Evolutionary conservation across 495 filamentous ascomycete genomes (phyloP).

Genomic region (Penicillium angulare): DNA sequence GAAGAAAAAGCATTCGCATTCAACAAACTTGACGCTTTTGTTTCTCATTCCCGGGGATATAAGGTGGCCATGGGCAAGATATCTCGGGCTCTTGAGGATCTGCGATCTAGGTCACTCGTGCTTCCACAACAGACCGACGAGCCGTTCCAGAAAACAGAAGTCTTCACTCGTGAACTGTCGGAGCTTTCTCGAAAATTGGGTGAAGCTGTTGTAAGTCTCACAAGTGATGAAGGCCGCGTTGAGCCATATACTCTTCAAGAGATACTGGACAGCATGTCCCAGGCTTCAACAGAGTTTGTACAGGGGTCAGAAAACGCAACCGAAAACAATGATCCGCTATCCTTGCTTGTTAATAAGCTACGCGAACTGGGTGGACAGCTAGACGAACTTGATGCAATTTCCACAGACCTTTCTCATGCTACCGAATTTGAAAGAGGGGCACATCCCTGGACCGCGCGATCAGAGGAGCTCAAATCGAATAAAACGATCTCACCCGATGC

Average conservation of each 20-base stretch:
- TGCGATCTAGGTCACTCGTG: constrained; percentile 73
- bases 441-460: constrained; percentile 80
- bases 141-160: constrained; percentile 61
- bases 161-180: constrained; percentile 63
- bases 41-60: constrained; percentile 72
- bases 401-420: constrained; percentile 73
- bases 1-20: constrained; percentile 65
- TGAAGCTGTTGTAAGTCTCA: constrained; percentile 57
- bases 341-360: constrained; percentile 64
- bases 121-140: constrained; percentile 55
- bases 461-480: constrained; percentile 71
- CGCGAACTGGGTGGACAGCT: constrained; percentile 63
- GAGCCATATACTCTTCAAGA: constrained; percentile 66
- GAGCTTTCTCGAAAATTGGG: constrained; percentile 66
- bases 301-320: constrained; percentile 27
- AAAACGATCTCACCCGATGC: constrained; percentile 76
- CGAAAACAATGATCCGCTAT: constrained; percentile 61
- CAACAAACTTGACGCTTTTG: constrained; percentile 68
- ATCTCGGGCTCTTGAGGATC: constrained; percentile 71
- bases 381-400: constrained; percentile 68
- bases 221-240: constrained; percentile 72
- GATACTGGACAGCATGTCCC: constrained; percentile 59
- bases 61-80: constrained; percentile 85
- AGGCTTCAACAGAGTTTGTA: constrained; percentile 42
- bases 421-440: constrained; percentile 78